phyloP scores from a whole-genome alignment of 306 rosid genomes.

The Glycine latifolia region DNA sequence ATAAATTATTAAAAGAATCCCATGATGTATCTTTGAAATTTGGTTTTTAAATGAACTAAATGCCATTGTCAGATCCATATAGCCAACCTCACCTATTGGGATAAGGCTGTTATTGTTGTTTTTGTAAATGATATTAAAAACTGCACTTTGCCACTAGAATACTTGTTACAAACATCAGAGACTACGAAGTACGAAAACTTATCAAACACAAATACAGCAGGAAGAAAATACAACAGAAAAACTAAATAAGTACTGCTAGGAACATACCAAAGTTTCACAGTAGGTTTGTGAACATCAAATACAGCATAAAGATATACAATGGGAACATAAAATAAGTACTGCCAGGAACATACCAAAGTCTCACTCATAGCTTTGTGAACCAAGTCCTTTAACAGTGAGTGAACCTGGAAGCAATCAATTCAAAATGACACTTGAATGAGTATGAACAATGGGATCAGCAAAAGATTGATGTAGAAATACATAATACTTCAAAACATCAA shows the following conservation, averaged over 20 bases:
- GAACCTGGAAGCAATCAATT: conserved; percentile 70
- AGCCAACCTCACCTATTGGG: too few relatives aligned
- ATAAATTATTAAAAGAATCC: too few relatives aligned
- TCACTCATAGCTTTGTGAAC: conserved; percentile 88
- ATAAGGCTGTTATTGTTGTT: too few relatives aligned
- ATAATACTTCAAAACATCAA: too few relatives aligned
- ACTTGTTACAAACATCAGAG: too few relatives aligned
- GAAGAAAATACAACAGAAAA: not conserved
- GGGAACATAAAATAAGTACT: conserved; percentile 23
- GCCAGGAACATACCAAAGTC: conserved; percentile 71
- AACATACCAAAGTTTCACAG: conserved; percentile 76
- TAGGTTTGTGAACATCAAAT: conserved; percentile 69
- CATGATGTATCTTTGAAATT: too few relatives aligned
- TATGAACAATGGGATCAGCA: conserved; percentile 29
- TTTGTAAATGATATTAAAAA: too few relatives aligned
- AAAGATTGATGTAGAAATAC: not conserved
- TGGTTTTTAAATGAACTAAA: too few relatives aligned
- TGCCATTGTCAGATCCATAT: too few relatives aligned
- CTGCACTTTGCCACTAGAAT: too few relatives aligned
- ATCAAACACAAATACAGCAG: too few relatives aligned
- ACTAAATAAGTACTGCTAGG: conserved; percentile 30
- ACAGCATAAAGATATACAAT: conserved; percentile 24
- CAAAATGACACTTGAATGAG: conserved; percentile 33
- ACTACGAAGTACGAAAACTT: too few relatives aligned
- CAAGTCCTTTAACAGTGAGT: conserved; percentile 78